These are phyloP conservation scores for Limtongia smithiae DNA, from an alignment of 805 yeast species.

Conservation along the genomic window DNA sequence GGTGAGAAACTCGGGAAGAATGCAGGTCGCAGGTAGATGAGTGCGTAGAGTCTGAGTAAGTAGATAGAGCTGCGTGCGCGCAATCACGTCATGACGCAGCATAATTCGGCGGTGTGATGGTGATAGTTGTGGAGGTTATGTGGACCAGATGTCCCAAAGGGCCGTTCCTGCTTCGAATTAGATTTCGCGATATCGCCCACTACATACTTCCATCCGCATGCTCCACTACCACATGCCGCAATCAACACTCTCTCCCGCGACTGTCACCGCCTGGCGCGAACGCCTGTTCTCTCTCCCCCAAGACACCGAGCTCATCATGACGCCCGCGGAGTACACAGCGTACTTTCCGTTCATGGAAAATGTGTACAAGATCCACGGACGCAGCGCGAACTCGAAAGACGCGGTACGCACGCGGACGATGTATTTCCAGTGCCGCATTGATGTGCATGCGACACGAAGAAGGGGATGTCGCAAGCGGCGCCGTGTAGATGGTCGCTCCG, in stretches of 20 bases:
- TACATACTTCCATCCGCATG: too few species aligned
- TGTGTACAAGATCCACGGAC: slow-evolving; percentile 24
- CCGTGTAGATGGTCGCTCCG: neutral
- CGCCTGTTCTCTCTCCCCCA: slow-evolving; percentile 6
- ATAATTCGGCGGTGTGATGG: too few species aligned
- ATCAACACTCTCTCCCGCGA: neutral
- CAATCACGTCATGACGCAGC: slow-evolving; percentile 12
- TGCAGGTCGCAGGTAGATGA: slow-evolving; percentile 18
- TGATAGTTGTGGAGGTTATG: too few species aligned
- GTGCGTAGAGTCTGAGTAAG: slow-evolving; percentile 16
- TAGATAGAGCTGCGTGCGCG: slow-evolving; percentile 11
- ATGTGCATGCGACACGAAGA: slow-evolving; percentile 4
- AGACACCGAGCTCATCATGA: slow-evolving; percentile 14
- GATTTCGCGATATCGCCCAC: too few species aligned
- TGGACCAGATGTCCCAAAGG: too few species aligned
- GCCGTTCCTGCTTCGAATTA: too few species aligned
- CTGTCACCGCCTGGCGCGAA: slow-evolving; percentile 17
- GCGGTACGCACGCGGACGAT: slow-evolving; percentile 15
- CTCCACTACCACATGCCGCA: too few species aligned
- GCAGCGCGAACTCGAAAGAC: slow-evolving; percentile 24
- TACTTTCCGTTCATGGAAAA: slow-evolving; percentile 21
- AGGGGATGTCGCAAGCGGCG: slow-evolving; percentile 2
- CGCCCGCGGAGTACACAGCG: slow-evolving; percentile 14
- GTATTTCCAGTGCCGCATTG: slow-evolving; percentile 25
- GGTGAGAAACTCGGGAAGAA: slow-evolving; percentile 14